Conservation (phyloP, 2,329 filamentous ascomycete species). For the Simplicillium sp. region DNA sequence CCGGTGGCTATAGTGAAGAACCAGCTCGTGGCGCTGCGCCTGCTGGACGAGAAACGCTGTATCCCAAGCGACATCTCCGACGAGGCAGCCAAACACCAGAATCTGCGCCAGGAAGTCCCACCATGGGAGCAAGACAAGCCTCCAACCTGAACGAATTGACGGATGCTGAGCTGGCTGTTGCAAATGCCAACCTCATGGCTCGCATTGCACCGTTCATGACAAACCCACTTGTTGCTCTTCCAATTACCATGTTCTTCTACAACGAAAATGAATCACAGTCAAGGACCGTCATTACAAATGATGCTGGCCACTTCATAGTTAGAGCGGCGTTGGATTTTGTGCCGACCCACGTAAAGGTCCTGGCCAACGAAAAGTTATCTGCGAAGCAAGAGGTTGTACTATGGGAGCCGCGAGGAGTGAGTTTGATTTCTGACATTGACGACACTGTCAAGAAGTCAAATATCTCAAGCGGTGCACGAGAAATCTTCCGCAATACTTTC, state of each 20-base stretch:
- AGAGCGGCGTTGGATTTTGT: constrained; percentile 79
- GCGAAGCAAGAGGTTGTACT: constrained; percentile 69
- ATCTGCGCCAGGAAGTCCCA: constrained; percentile 34
- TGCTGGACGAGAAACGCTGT: constrained; percentile 18
- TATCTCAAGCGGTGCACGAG: constrained; percentile 75
- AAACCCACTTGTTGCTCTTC: constrained; percentile 64
- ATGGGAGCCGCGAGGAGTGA: constrained; percentile 71
- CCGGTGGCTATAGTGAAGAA: constrained; percentile 65
- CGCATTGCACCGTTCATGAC: constrained; percentile 84
- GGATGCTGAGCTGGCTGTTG: constrained; percentile 64
- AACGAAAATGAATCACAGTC: constrained; percentile 77
- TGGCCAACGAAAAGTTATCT: constrained; percentile 79
- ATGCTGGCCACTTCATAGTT: constrained; percentile 78
- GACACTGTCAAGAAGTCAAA: constrained; percentile 96
- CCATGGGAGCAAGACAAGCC: constrained; percentile 23
- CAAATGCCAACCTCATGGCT: constrained; percentile 82
- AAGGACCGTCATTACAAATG: constrained; percentile 74
- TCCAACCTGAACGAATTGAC: constrained; percentile 51
- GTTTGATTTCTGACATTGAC: constrained; percentile 93
- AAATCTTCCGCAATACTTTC: constrained; percentile 95
- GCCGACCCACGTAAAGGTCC: constrained; percentile 77
- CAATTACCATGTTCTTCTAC: constrained; percentile 93
- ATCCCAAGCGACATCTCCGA: constrained; percentile 15
- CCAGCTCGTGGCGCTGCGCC: constrained; percentile 35
- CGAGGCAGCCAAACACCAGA: constrained; percentile 25